Conservation (phyloP, 2,329 filamentous ascomycete species). For the Fusarium redolens region DNA sequence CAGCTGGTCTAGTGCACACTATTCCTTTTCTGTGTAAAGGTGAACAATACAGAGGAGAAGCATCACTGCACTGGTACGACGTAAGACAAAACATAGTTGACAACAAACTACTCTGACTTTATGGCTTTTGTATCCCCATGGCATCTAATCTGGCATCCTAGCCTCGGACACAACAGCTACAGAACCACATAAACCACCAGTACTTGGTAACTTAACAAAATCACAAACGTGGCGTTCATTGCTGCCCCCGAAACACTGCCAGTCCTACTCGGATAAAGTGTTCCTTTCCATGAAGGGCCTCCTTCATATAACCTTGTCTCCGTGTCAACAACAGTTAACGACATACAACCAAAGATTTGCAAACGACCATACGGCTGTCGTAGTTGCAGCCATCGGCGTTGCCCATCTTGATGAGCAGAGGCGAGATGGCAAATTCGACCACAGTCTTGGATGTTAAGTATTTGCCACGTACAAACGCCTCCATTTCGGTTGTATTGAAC, state of each 20-base stretch:
- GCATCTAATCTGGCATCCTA: background rate
- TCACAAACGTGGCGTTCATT: background rate
- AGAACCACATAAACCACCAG: background rate
- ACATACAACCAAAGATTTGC: background rate
- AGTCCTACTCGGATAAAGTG: background rate
- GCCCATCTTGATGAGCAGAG: background rate
- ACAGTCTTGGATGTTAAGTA: background rate
- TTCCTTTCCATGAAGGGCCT: background rate
- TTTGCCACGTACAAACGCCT: background rate
- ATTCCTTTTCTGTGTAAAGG: slow-evolving; percentile 29
- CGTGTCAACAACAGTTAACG: background rate
- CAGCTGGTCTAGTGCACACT: slow-evolving; percentile 4
- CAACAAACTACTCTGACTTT: background rate
- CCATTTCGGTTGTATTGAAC: background rate
- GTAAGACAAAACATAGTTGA: background rate
- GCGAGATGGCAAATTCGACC: background rate
- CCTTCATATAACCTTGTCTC: background rate
- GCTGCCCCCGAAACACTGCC: background rate
- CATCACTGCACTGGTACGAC: background rate
- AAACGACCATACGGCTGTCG: background rate
- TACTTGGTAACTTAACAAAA: background rate
- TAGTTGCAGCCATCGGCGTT: slow-evolving; percentile 14
- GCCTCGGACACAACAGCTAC: too few species aligned
- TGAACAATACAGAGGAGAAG: slow-evolving; percentile 5
- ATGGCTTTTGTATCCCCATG: background rate